These are phyloP conservation scores for Lecanicillium sp. DNA, from an alignment of 2,329 filamentous ascomycete species.

Conservation along the genomic window DNA sequence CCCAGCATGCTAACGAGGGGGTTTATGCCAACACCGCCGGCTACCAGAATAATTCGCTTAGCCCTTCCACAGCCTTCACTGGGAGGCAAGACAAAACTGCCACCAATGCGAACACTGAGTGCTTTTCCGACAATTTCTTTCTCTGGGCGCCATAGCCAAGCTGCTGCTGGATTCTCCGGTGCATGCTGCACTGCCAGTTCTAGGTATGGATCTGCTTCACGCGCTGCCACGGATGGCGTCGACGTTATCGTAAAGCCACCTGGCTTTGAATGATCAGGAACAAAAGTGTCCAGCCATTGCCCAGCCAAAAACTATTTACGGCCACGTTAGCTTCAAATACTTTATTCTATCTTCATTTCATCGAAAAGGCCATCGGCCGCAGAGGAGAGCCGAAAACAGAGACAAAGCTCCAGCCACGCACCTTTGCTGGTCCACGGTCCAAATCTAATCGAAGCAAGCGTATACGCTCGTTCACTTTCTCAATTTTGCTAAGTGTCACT, in stretches of 20 bases:
- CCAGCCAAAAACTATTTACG: constrained; percentile 60
- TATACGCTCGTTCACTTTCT: constrained; percentile 57
- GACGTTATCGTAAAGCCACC: constrained; percentile 89
- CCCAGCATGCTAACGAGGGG: constrained; percentile 68
- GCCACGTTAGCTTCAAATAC: neutral
- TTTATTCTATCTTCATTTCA: neutral
- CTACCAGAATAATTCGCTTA: constrained; percentile 61
- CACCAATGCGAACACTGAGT: constrained; percentile 65
- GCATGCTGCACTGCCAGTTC: constrained; percentile 74
- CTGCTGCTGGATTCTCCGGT: constrained; percentile 61
- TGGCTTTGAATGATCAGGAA: constrained; percentile 59
- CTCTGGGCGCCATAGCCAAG: constrained; percentile 61
- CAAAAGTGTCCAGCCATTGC: constrained; percentile 81
- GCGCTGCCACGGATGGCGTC: constrained; percentile 47
- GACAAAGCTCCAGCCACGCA: no score
- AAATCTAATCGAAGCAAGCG: constrained; percentile 60
- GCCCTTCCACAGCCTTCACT: constrained; percentile 36
- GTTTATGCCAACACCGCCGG: constrained; percentile 77
- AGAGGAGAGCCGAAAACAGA: no score
- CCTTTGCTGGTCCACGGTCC: constrained; percentile 37
- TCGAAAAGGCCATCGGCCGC: neutral
- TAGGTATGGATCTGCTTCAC: constrained; percentile 38
- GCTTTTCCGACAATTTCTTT: constrained; percentile 47
- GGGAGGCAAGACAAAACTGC: constrained; percentile 74
- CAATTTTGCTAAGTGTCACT: constrained; percentile 53